Evolutionary conservation across 2,329 filamentous ascomycete genomes (phyloP).

Genomic region (Aureobasidium vineae): DNA sequence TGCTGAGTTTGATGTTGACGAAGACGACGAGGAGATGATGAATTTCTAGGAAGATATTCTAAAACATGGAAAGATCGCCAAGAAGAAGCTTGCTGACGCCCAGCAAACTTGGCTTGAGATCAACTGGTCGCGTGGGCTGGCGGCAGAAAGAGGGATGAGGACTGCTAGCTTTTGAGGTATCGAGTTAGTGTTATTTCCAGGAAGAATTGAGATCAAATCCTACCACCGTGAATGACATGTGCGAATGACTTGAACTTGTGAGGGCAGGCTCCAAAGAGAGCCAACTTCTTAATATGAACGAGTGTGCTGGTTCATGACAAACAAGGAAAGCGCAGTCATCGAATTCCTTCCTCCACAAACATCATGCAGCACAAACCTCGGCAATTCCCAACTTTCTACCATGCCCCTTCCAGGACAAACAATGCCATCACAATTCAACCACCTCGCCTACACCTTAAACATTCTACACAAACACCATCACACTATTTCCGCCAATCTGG

Average conservation of each 20-base stretch:
- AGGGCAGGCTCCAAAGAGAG: background rate
- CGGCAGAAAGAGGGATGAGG: background rate
- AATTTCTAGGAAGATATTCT: background rate
- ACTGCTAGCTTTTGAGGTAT: background rate
- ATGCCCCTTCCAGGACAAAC: background rate
- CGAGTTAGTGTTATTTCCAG: too few relatives aligned
- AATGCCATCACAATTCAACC: background rate
- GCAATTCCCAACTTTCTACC: background rate
- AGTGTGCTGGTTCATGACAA: background rate
- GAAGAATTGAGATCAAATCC: background rate
- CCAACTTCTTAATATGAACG: background rate
- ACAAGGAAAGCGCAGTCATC: background rate
- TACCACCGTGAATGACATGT: background rate
- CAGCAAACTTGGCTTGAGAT: background rate
- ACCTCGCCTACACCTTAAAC: background rate
- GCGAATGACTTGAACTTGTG: too few relatives aligned
- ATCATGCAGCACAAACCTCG: background rate
- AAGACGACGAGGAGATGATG: conserved; percentile 9
- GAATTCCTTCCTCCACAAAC: background rate
- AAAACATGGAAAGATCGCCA: background rate
- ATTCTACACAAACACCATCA: background rate
- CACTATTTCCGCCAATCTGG: background rate
- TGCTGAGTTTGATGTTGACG: background rate
- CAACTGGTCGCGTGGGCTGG: background rate
- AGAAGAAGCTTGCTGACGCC: background rate